A percentile compares a stretch with the other conserved stretches of the same genome.
These are phyloP conservation scores for Saprolegnia diclina DNA, from an alignment of 352 stramenopile species.

Conservation along the genomic window DNA sequence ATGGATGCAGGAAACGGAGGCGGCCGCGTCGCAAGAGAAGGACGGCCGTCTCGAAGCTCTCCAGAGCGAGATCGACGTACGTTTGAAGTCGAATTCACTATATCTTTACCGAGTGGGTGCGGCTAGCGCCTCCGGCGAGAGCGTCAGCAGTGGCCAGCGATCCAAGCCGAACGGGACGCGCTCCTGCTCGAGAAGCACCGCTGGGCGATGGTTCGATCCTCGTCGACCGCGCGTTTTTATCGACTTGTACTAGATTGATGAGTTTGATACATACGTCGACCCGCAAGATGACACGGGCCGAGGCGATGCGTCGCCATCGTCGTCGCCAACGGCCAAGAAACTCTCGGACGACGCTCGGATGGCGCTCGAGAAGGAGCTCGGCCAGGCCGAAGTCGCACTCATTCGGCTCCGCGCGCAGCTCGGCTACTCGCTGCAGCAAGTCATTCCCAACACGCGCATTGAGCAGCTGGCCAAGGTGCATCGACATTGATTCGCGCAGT, in stretches of 20 bases:
- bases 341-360: constrained; percentile 18
- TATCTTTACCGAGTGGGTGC: neutral
- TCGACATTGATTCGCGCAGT: too few species aligned
- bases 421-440: constrained; percentile 68
- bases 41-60: constrained; percentile 45
- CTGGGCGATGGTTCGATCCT: constrained; percentile 58
- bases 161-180: constrained; percentile 70
- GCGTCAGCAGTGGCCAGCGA: constrained; percentile 65
- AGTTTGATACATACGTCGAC: constrained; percentile 42
- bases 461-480: constrained; percentile 59
- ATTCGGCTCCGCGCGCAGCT: constrained; percentile 67
- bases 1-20: constrained; percentile 13
- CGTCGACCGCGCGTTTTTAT: neutral
- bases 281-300: constrained; percentile 32
- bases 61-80: constrained; percentile 46
- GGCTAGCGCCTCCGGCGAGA: constrained; percentile 61
- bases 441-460: constrained; percentile 61
- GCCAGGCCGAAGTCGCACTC: constrained; percentile 59
- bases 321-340: constrained; percentile 32
- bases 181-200: constrained; percentile 79
- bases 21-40: constrained; percentile 41
- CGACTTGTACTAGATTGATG: constrained; percentile 39
- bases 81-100: neutral
- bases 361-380: constrained; percentile 60
- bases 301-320: constrained; percentile 32